Percentiles rank a stretch among this genome's conserved stretches.
These are phyloP conservation scores for Aspergillus pseudotamarii DNA, from an alignment of 2,329 filamentous ascomycete species.

Conservation along the genomic window DNA sequence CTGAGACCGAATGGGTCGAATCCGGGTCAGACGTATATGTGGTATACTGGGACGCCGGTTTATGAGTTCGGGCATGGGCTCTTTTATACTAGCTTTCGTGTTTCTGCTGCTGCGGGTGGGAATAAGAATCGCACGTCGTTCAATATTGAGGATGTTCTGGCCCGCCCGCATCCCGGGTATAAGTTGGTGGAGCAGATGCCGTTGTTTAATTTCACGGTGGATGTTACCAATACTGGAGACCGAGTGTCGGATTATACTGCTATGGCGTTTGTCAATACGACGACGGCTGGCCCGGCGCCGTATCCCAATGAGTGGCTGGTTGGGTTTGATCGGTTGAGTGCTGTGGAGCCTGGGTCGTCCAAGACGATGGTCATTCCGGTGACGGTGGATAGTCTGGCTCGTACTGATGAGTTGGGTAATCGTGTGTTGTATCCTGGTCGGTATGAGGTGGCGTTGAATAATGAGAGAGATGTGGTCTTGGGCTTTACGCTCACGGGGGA, in stretches of 20 bases:
- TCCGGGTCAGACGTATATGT: conserved; percentile 50
- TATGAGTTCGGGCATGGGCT: conserved; percentile 48
- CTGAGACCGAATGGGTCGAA: conserved; percentile 42
- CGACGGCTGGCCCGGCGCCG: conserved; percentile 43
- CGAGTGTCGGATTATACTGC: conserved; percentile 45
- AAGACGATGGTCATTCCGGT: conserved; percentile 37
- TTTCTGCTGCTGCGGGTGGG: conserved; percentile 7
- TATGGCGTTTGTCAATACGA: conserved; percentile 43
- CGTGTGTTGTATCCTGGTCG: conserved; percentile 45
- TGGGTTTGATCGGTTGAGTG: conserved; percentile 39
- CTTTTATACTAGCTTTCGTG: conserved; percentile 47
- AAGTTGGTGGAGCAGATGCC: conserved; percentile 38
- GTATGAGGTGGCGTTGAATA: conserved; percentile 46
- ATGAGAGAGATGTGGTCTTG: conserved; percentile 39
- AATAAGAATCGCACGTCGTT: conserved; percentile 21
- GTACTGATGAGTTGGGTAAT: conserved; percentile 42
- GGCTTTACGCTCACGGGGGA: conserved; percentile 38
- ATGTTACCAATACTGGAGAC: conserved; percentile 41
- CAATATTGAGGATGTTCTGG: conserved; percentile 40
- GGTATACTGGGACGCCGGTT: conserved; percentile 45
- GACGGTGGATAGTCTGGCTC: conserved; percentile 41
- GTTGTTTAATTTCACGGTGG: conserved; percentile 41
- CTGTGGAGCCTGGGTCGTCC: conserved; percentile 26
- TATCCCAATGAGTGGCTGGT: conserved; percentile 48
- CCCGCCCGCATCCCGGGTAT: conserved; percentile 28